A percentile compares a stretch with the other conserved stretches of the same genome.
These are phyloP conservation scores for Clohesyomyces aquaticus DNA, from an alignment of 495 filamentous ascomycete genomes.

Conservation along the genomic window DNA sequence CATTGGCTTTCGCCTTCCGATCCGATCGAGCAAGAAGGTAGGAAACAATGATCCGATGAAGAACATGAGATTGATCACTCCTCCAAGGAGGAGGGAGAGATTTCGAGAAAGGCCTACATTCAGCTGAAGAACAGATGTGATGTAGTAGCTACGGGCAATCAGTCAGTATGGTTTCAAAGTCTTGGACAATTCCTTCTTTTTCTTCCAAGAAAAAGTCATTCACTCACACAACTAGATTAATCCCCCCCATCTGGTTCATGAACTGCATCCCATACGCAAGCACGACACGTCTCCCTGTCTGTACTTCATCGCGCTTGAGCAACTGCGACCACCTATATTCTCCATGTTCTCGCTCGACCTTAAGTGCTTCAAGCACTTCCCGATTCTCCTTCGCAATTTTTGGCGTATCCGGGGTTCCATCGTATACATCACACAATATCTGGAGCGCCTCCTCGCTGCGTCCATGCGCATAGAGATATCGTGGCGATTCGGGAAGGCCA, in stretches of 20 bases:
- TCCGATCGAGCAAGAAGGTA: slow-evolving; percentile 52
- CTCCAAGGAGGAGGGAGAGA: slow-evolving; percentile 43
- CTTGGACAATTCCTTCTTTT: too few species aligned
- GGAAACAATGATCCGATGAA: slow-evolving; percentile 54
- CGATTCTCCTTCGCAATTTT: slow-evolving; percentile 52
- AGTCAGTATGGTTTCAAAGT: not conserved
- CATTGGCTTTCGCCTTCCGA: slow-evolving; percentile 57
- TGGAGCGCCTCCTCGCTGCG: slow-evolving; percentile 52
- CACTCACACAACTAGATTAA: slow-evolving; percentile 42
- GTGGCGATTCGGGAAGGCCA: slow-evolving; percentile 44
- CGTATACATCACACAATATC: slow-evolving; percentile 56
- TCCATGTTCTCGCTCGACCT: slow-evolving; percentile 53
- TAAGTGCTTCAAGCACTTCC: slow-evolving; percentile 54
- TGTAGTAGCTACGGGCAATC: slow-evolving; percentile 31
- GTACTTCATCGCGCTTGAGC: slow-evolving; percentile 56
- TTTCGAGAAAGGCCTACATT: slow-evolving; percentile 44
- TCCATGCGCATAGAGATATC: slow-evolving; percentile 49
- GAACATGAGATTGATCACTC: slow-evolving; percentile 43
- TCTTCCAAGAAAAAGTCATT: too few species aligned
- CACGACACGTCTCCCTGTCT: slow-evolving; percentile 56
- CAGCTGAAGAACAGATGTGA: slow-evolving; percentile 41
- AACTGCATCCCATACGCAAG: slow-evolving; percentile 54
- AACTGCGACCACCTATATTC: slow-evolving; percentile 51
- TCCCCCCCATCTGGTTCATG: slow-evolving; percentile 44
- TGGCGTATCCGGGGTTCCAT: slow-evolving; percentile 48